These are phyloP conservation scores for Alisma plantagoaquatica DNA, from an alignment of 106 monocot species.

Conservation along the genomic window DNA sequence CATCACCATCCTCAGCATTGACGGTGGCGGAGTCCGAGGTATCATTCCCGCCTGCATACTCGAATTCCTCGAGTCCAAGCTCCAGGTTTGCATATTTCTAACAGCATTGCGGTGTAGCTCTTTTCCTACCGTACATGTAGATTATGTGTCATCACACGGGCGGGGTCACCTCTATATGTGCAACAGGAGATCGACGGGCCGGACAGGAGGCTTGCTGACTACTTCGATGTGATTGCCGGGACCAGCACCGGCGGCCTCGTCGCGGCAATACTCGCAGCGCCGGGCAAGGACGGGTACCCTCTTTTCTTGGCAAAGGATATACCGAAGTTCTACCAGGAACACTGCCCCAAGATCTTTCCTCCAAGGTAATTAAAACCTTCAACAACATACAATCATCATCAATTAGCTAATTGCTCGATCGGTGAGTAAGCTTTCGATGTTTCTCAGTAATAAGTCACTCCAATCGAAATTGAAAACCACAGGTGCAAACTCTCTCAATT, in stretches of 20 bases:
- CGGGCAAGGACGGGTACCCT: neutral
- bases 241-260: conserved; percentile 13
- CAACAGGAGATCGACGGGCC: conserved; percentile 6
- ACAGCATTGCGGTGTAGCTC: neutral
- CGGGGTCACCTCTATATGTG: neutral
- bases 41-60: conserved; percentile 11
- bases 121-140: neutral
- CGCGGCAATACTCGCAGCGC: conserved; percentile 6
- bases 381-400: too few species aligned
- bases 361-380: too few species aligned
- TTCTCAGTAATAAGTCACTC: too few species aligned
- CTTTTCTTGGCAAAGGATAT: conserved; percentile 11
- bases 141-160: neutral
- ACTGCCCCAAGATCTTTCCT: conserved; percentile 9
- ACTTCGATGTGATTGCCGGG: conserved; percentile 11
- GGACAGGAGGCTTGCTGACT: conserved; percentile 5
- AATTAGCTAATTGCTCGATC: too few species aligned
- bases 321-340: neutral
- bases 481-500: too few species aligned
- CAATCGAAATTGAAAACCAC: too few species aligned
- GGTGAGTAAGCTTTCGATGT: too few species aligned
- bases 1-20: conserved; percentile 11
- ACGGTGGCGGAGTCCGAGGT: conserved; percentile 12
- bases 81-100: conserved; percentile 4
- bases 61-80: conserved; percentile 4